Base-by-base conservation (phyloP, 768 basidiomycete species). In the Sporobolomyces phaffii region DNA sequence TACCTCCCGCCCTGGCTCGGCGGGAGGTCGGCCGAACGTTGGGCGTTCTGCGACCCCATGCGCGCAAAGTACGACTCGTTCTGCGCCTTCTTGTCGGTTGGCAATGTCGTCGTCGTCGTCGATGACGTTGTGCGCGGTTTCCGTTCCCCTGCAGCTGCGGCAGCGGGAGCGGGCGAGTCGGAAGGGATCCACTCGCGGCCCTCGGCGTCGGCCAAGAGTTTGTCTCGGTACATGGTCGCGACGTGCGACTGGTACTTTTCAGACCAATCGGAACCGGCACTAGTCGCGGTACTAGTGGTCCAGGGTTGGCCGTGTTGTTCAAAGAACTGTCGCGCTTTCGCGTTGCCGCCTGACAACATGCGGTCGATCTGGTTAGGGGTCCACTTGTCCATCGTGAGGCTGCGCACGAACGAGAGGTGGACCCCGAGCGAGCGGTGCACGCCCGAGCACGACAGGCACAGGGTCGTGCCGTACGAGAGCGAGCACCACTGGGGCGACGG, bases 1-100 rank as follows among this genome's bases (percentile, higher is more conserved):
- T 97, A 99, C 58, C 85, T 85, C 33, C 94, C 94, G 56, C 92
- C 94, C 79, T 96, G 92, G 7, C 88, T 90, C 15, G 94, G 94
- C 2, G 91, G 91, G 17, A 97, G 79, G 76, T 93, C 82, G 5
- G 81, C 84, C 13, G 90, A 83, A 31, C 94, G 84, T 54, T 76
- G 76, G 5, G 89, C 88, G 74, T 99, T 99, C n/a, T 82, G 79
- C 62, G 83, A 83, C 3, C 94, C 94, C 57, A 97, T 83, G 43
- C 78, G 78, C n/a, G 90, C 81, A 76, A 98, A 97, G 78, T 86
- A 97, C 41, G 81, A 77, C 75, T 97, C 92, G 76, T 99, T 94
- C 41, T 83, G 84, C n/a, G 83, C 75, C 77, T 89, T 91, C 17
- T 38, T 17, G 38, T 38, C 38, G 38, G 38, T 38, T 17, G 10